Percentiles rank a stretch among this genome's conserved stretches.
Evolutionary conservation across 257 asterid genomes (phyloP).

Genomic region (Haberlea rhodopensis): DNA sequence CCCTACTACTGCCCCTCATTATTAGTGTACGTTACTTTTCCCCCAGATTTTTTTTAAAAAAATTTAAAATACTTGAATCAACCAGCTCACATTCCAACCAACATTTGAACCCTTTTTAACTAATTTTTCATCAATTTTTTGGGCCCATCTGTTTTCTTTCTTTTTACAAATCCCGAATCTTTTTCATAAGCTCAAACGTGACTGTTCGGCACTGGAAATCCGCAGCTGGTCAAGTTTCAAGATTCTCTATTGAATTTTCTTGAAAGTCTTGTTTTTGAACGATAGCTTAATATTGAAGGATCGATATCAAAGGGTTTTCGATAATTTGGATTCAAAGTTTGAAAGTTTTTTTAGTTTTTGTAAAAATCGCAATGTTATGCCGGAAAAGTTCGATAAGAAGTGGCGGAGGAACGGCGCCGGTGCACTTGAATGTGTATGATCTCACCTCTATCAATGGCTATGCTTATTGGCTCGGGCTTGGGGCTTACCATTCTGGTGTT

Average conservation of each 20-base stretch:
- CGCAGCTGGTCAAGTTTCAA: constrained; percentile 14
- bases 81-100: constrained; percentile 65
- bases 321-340: not conserved
- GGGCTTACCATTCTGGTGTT: constrained; percentile 84
- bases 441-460: constrained; percentile 70
- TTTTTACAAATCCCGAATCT: constrained; percentile 22
- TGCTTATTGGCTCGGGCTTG: constrained; percentile 90
- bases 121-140: constrained; percentile 23
- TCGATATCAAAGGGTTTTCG: constrained; percentile 10
- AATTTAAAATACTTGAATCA: constrained; percentile 35
- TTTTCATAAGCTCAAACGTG: not conserved
- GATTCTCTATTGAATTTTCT: not conserved
- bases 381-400: constrained; percentile 42
- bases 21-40: constrained; percentile 60
- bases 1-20: constrained; percentile 45
- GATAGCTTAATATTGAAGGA: too few relatives aligned
- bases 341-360: not conserved
- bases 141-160: constrained; percentile 16
- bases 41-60: constrained; percentile 29
- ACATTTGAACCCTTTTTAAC: constrained; percentile 23
- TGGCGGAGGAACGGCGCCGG: constrained; percentile 59
- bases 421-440: constrained; percentile 73
- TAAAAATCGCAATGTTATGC: constrained; percentile 81
- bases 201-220: constrained; percentile 14
- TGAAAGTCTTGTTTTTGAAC: not conserved